Base-by-base conservation (phyloP, 768 basidiomycete species). In the Rhodocollybia butyracea region DNA sequence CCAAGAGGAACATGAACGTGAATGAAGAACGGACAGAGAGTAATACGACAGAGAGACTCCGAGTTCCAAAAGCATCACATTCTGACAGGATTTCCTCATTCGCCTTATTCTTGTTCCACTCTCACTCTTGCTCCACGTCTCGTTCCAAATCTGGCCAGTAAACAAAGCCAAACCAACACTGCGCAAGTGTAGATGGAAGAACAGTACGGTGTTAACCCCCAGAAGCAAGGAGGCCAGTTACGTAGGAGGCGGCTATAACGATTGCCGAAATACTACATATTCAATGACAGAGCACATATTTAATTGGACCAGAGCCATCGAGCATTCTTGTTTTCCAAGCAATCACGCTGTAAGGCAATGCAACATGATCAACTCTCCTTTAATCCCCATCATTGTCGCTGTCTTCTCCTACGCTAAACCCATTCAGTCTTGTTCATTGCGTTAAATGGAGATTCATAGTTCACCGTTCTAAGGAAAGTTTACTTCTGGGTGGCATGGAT, bases 321-420 rank as follows among this genome's bases (percentile, higher is more conserved):
- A 97, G 57, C 97, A 99, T 66, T 95, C 2, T 98, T 95, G 5
- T 94, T 92, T 60, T 98, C 97, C 1, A 99, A 99, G 66, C 97
- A 99, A 66, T n/a, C 97, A 99, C 66, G 94, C 97, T 15, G 97
- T 87, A 2, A 89, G n/a, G n/a, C n/a, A n/a, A n/a, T n/a, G n/a
- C n/a, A 98, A 30, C 97, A 99, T n/a, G n/a, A n/a, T n/a, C n/a
- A n/a, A n/a, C n/a, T n/a, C n/a, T n/a, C n/a, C n/a, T n/a, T n/a
- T n/a, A n/a, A n/a, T n/a, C n/a, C n/a, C n/a, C n/a, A n/a, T n/a
- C n/a, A n/a, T n/a, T n/a, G n/a, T n/a, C n/a, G n/a, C n/a, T n/a
- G n/a, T n/a, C n/a, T n/a, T n/a, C n/a, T n/a, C n/a, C n/a, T n/a
- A n/a, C n/a, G n/a, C n/a, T n/a, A n/a, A n/a, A n/a, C n/a, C n/a